Conservation (phyloP, 2,329 filamentous ascomycete genomes). For the Beauveria australis region DNA sequence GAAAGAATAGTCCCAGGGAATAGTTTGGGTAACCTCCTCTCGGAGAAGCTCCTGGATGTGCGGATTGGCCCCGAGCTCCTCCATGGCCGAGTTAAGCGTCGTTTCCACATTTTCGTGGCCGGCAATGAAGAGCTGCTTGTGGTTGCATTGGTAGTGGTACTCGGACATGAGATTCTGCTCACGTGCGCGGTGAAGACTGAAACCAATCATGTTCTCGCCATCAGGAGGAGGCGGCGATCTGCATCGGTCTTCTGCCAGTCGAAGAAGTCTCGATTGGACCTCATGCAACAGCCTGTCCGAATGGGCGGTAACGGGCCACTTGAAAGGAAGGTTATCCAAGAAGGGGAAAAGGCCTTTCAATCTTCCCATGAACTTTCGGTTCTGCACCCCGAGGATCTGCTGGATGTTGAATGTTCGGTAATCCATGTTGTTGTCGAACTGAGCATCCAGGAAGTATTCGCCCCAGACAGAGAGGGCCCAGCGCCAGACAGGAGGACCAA, state of each 20-base stretch:
- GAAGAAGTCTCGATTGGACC: not conserved
- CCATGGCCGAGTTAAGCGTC: not conserved
- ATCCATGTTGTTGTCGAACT: not conserved
- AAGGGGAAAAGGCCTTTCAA: not conserved
- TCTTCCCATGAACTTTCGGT: not conserved
- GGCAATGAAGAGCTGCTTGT: slow-evolving; percentile 6
- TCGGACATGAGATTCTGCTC: not conserved
- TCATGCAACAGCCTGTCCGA: not conserved
- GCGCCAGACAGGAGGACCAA: not conserved
- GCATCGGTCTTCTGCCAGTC: not conserved
- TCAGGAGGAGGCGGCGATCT: not conserved
- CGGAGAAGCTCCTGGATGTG: not conserved
- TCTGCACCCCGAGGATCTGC: not conserved
- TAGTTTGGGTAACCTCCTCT: not conserved
- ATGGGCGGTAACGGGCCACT: not conserved
- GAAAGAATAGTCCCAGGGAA: not conserved
- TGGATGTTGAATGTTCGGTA: not conserved
- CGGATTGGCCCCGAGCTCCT: not conserved
- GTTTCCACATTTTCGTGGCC: slow-evolving; percentile 5
- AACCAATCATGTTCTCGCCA: not conserved
- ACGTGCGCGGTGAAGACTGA: not conserved
- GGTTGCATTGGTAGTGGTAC: slow-evolving; percentile 1
- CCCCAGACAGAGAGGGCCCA: slow-evolving; percentile 2
- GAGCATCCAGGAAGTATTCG: slow-evolving; percentile 4
- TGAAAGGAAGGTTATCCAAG: not conserved